Base-by-base conservation (phyloP, 2,329 filamentous ascomycete genomes). In the Fusarium sp. region DNA sequence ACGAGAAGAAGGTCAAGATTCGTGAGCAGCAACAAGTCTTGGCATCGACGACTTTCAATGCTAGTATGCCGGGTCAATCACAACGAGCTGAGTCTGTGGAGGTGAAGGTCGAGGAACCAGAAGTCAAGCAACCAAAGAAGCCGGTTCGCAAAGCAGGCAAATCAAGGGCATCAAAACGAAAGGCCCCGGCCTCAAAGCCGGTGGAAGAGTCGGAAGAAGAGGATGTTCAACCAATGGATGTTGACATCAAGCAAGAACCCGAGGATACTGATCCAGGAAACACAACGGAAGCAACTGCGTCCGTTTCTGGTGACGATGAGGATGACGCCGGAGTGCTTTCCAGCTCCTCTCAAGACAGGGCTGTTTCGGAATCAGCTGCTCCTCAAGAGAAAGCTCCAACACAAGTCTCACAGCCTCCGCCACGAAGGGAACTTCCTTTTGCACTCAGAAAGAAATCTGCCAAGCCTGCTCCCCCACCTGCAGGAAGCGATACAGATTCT, bases 1-100 rank as follows among this genome's bases (percentile, higher is more conserved):
- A 95, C 76, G 90, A 93, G 80, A 96, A 96, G 84, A 95, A 95
- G 82, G 85, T 92, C 62, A 95, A 94, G 82, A 95, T 95, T 59
- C 85, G 93, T 50, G 89, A 95, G 76, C 93, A 95, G 82, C 91
- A 93, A 77, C 87, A 89, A 43, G 82, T 93, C 22, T 82, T 95
- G 27, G 81, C 84, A 5, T 75, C 83, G 3, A 85, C 85, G 4
- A 86, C 87, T 63, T 80, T 86, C 39, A 83, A 86, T 64, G 65
- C 52, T 37, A 80, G 71, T 80, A 81, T 48, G 72, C 81, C 67
- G 72, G 77, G 69, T 69, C 79, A 70, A 61, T 80, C 75, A n/a
- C 76, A 76, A 54, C 65, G 63, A 41, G 81, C 81, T 29, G 75
- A 81, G 41, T 58, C 65, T 61, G 60, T 56, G 7, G 64, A 56